Evolutionary conservation across 75 land plant species (phyloP).

Genomic region (Cupressus sempervirens): DNA sequence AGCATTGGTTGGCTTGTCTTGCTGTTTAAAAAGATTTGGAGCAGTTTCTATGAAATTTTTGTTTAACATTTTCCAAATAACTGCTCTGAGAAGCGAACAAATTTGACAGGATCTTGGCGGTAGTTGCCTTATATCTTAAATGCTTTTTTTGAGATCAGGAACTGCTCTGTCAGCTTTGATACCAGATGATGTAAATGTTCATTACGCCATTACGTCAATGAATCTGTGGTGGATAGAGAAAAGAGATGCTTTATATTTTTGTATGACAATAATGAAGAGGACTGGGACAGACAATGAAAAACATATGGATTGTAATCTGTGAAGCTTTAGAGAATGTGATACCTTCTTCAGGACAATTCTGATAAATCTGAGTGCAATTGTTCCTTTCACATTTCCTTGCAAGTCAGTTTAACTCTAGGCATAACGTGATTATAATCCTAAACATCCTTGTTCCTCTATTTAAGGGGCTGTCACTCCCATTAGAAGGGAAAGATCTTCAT

Average conservation of each 20-base stretch:
- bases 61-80: neutral
- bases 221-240: neutral
- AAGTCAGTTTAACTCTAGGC: no score
- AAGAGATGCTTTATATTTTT: neutral
- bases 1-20: neutral
- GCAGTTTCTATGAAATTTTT: neutral
- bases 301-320: no score
- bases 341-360: no score
- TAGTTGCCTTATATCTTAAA: neutral
- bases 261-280: neutral
- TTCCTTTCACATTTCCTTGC: no score
- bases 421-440: no score
- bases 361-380: no score
- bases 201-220: neutral
- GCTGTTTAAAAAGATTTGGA: neutral
- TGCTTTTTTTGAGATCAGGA: neutral
- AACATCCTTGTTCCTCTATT: no score
- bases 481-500: no score
- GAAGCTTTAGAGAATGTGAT: no score
- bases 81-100: neutral
- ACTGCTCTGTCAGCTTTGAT: neutral
- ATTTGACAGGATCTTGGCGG: neutral
- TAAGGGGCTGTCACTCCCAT: no score
- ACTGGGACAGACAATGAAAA: neutral
- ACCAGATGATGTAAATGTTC: neutral